Evolutionary conservation across 2,329 filamentous ascomycete species (phyloP).

Genomic region (Albifimbria verrucaria): DNA sequence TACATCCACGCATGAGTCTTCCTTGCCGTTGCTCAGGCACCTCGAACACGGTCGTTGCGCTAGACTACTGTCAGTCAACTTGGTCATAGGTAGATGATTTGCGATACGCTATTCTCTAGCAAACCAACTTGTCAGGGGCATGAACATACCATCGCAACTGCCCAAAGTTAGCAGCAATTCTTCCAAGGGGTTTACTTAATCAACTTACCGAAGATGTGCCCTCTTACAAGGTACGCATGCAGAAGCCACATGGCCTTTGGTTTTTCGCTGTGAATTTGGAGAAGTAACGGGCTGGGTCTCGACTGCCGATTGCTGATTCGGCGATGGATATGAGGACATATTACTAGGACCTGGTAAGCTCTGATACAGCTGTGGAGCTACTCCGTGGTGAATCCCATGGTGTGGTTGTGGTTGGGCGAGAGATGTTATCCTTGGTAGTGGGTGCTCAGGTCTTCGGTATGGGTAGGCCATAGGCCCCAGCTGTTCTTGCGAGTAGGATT

Average conservation of each 20-base stretch:
- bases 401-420: conserved; percentile 15
- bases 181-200: background rate
- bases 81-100: background rate
- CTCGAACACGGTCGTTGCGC: conserved; percentile 75
- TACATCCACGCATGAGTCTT: conserved; percentile 78
- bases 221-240: conserved; percentile 84
- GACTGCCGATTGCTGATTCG: conserved; percentile 31
- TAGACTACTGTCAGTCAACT: conserved; percentile 24
- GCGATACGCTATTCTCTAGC: too few species aligned
- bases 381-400: conserved; percentile 3
- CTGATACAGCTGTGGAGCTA: conserved; percentile 18
- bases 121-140: background rate
- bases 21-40: conserved; percentile 73
- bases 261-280: conserved; percentile 62
- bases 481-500: conserved; percentile 23
- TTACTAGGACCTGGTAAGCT: conserved; percentile 14
- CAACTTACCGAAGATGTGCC: conserved; percentile 67
- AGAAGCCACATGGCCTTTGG: conserved; percentile 79
- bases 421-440: conserved; percentile 18
- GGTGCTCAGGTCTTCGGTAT: conserved; percentile 22
- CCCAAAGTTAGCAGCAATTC: background rate
- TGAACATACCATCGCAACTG: conserved; percentile 62
- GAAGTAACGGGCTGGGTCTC: conserved; percentile 49
- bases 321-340: conserved; percentile 16
- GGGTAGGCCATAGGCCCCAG: conserved; percentile 17